Base-by-base conservation (phyloP, 1,284 basidiomycete genomes). In the Golubevia pallescens region DNA sequence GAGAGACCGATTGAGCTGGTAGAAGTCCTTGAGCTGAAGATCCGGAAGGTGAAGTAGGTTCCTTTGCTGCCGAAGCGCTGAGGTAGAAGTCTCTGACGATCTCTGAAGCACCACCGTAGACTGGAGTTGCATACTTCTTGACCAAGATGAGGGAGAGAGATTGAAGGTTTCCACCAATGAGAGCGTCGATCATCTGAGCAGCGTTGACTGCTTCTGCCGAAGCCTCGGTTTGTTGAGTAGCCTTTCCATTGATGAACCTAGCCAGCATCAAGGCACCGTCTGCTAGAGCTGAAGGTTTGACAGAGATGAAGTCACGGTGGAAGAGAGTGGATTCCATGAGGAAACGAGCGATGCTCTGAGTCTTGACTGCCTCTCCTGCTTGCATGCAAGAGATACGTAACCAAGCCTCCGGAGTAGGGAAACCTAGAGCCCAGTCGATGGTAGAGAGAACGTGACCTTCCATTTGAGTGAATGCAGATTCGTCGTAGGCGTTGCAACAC, bases 371-470 rank as follows among this genome's bases (percentile, higher is more conserved):
- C 56, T 79, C 72, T 20, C 65, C 66, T 23, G 61, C 58, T 21
- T 69, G 67, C 61, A 87, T 86, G 78, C 87, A 88, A 32, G 85
- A 77, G 52, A 89, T 87, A 63, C 97, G 90, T 32, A 99, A 89
- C 97, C 97, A 99, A 16, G 94, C 92, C 87, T 99, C 97, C 8
- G 95, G 94, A 1, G 97, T 97, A 2, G 97, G 96, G 84, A 97
- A 95, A n/a, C 96, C 97, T 60, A 97, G 89, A 51, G 90, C 90
- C 97, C 97, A 99, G 72, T 93, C 92, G 74, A 99, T 96, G 20
- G 97, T 99, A 28, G 92, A 91, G 53, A 99, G 90, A 66, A 99
- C 93, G 85, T 99, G 97, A 1, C 93, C 93, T 87, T 99, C 87
- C 87, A 87, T 87, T 68, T 87, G 86, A 21, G 72, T 91, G 86